Percentiles rank a stretch among this genome's conserved stretches.
Evolutionary conservation across 2,329 filamentous ascomycete species (phyloP).

Genomic region (Botrytis fabae): DNA sequence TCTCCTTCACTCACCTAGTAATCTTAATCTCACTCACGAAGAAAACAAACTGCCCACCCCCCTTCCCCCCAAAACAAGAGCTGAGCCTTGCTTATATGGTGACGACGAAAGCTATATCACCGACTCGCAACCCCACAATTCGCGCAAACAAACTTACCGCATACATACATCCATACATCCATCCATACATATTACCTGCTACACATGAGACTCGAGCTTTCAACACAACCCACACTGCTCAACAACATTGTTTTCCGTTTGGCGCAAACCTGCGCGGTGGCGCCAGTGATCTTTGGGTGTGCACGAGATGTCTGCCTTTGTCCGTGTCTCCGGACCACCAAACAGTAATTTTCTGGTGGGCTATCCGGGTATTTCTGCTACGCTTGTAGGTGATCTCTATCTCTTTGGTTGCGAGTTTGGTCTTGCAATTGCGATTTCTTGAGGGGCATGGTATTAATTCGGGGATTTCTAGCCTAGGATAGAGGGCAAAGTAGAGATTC

Average conservation of each 20-base stretch:
- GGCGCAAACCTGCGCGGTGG: conserved; percentile 38
- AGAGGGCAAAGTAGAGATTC: conserved; percentile 96
- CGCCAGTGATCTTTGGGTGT: conserved; percentile 37
- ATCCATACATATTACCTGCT: conserved; percentile 19
- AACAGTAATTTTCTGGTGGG: conserved; percentile 97
- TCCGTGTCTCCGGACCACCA: conserved; percentile 94
- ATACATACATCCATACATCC: conserved; percentile 22
- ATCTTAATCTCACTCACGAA: neutral
- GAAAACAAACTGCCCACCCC: neutral
- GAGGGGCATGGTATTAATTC: conserved; percentile 23
- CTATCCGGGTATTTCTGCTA: conserved; percentile 97
- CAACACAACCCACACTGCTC: conserved; percentile 25
- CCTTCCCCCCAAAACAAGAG: conserved; percentile 22
- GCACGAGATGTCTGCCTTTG: conserved; percentile 69
- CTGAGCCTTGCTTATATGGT: conserved; percentile 38
- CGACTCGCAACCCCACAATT: conserved; percentile 21
- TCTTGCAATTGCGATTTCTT: conserved; percentile 28
- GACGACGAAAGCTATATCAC: conserved; percentile 28
- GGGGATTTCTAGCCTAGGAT: conserved; percentile 73
- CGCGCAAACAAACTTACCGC: conserved; percentile 19
- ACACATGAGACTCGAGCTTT: conserved; percentile 24
- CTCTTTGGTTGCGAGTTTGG: conserved; percentile 19
- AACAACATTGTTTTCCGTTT: conserved; percentile 32
- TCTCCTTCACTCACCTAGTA: neutral
- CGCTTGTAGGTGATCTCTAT: conserved; percentile 68